Percentiles rank a stretch among this genome's conserved stretches.
Conservation (phyloP, 495 filamentous ascomycete species). For the Xylaria nigripes region DNA sequence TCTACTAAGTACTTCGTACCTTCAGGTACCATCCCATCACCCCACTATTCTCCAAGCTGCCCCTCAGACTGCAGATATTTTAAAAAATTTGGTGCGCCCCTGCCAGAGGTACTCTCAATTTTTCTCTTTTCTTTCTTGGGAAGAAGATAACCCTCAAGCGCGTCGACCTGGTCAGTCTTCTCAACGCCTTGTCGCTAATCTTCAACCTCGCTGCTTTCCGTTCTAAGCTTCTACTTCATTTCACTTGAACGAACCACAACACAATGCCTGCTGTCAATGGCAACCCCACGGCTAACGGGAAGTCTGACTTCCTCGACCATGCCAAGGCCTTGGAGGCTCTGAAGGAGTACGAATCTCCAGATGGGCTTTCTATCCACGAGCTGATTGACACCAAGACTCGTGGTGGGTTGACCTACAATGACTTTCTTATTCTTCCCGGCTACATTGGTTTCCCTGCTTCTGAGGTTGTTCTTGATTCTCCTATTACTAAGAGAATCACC, state of each 20-base stretch:
- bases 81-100: slow-evolving; percentile 15
- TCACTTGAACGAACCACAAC: slow-evolving; percentile 23
- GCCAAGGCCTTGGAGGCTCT: slow-evolving; percentile 70
- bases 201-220: slow-evolving; percentile 26
- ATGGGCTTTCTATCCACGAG: slow-evolving; percentile 77
- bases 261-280: slow-evolving; percentile 67
- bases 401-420: slow-evolving; percentile 79
- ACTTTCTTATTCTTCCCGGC: slow-evolving; percentile 52
- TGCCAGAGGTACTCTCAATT: slow-evolving; percentile 40
- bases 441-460: slow-evolving; percentile 79
- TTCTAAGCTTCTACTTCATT: slow-evolving; percentile 5
- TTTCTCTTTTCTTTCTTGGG: slow-evolving; percentile 45
- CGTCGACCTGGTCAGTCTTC: slow-evolving; percentile 38
- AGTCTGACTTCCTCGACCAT: slow-evolving; percentile 35
- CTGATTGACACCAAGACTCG: slow-evolving; percentile 79
- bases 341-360: slow-evolving; percentile 60
- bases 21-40: too few species aligned
- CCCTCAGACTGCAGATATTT: neutral
- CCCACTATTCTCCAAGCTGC: neutral
- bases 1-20: neutral
- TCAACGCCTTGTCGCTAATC: slow-evolving; percentile 25
- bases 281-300: slow-evolving; percentile 35
- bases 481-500: slow-evolving; percentile 85
- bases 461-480: slow-evolving; percentile 79
- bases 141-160: slow-evolving; percentile 48